Conservation (phyloP, 345 rosid genomes). For the Arabidopsis arenosa region DNA sequence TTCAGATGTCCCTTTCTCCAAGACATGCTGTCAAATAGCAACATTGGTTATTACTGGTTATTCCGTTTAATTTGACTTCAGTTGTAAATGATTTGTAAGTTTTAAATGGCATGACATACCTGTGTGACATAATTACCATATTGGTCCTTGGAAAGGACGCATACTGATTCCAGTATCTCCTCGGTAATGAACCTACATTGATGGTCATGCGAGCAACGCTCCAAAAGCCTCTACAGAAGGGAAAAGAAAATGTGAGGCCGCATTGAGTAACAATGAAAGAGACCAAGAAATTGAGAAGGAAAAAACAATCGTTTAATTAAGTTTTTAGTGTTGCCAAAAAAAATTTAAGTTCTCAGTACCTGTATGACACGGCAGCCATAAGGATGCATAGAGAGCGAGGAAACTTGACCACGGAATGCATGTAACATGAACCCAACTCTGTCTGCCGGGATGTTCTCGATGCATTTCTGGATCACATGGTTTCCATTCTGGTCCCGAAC, state of each 20-base stretch:
- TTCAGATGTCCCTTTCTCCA: constrained; percentile 61
- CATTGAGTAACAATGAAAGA: constrained; percentile 17
- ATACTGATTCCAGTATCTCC: constrained; percentile 67
- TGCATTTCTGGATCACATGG: constrained; percentile 87
- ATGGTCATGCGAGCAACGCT: constrained; percentile 61
- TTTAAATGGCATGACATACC: constrained; percentile 45
- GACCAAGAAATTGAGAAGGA: constrained; percentile 17
- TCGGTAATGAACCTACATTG: constrained; percentile 62
- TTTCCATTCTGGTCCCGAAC: constrained; percentile 90
- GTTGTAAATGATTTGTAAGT: neutral
- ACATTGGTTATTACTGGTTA: neutral
- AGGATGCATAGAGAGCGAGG: constrained; percentile 74
- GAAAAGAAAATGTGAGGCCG: constrained; percentile 3
- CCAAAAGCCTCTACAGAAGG: constrained; percentile 63
- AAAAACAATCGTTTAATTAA: neutral
- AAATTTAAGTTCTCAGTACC: constrained; percentile 44
- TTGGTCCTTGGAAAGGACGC: constrained; percentile 69
- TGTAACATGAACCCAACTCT: constrained; percentile 65
- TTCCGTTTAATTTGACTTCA: neutral
- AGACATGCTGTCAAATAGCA: constrained; percentile 58
- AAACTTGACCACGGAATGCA: constrained; percentile 68
- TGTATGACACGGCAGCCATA: constrained; percentile 89
- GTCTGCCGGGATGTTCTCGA: constrained; percentile 64
- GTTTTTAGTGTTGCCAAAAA: too few species aligned
- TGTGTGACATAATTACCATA: constrained; percentile 82